Percentiles rank a stretch among this genome's conserved stretches.
Evolutionary conservation across 1,139 yeast species (phyloP).

Genomic region (Taphrina pruni): DNA sequence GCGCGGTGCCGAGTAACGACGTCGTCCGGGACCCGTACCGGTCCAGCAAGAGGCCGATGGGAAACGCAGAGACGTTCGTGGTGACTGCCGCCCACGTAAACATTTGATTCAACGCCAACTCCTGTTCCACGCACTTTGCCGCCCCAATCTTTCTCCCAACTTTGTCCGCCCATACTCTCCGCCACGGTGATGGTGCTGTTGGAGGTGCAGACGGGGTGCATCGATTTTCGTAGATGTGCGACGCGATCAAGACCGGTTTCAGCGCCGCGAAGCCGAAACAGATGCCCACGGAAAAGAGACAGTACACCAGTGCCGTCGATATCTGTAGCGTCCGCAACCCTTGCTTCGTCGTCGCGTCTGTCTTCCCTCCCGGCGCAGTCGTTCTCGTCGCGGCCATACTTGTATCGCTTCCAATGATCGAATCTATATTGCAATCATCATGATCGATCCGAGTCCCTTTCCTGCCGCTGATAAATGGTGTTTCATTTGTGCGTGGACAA

Average conservation of each 20-base stretch:
- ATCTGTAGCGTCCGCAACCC: constrained; percentile 56
- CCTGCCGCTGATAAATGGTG: too few species aligned
- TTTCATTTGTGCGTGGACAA: too few species aligned
- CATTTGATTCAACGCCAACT: constrained; percentile 76
- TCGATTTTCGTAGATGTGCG: constrained; percentile 72
- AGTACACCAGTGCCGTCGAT: constrained; percentile 79
- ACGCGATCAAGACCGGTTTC: constrained; percentile 76
- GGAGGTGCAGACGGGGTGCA: constrained; percentile 54
- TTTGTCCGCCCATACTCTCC: constrained; percentile 43
- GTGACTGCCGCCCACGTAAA: constrained; percentile 86
- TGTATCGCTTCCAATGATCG: background rate
- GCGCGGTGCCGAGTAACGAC: constrained; percentile 72
- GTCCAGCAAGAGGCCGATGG: constrained; percentile 81
- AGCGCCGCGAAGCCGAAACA: constrained; percentile 94
- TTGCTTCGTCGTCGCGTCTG: background rate
- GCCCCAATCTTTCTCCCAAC: constrained; percentile 40
- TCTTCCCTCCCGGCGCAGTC: background rate
- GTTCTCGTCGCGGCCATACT: background rate
- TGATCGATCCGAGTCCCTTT: too few species aligned
- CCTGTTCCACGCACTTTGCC: constrained; percentile 70
- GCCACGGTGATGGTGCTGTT: too few species aligned
- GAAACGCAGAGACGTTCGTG: constrained; percentile 81
- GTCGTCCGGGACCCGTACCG: constrained; percentile 78
- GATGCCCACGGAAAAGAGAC: constrained; percentile 89
- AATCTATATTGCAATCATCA: too few species aligned